Percentiles rank a stretch among this genome's conserved stretches.
Conservation (phyloP, 2,329 filamentous ascomycete species). For the Aureobasidium sp. region DNA sequence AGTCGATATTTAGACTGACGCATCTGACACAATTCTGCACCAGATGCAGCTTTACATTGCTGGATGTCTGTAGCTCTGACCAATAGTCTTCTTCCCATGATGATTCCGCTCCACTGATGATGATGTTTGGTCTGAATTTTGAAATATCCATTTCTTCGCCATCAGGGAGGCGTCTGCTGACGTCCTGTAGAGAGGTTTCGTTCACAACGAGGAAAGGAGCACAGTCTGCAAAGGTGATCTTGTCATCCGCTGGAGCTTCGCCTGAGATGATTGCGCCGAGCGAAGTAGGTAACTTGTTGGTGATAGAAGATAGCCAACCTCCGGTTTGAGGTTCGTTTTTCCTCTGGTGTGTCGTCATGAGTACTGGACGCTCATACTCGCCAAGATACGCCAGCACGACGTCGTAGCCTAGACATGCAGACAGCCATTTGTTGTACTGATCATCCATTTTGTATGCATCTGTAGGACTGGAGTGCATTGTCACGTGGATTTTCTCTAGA, state of each 20-base stretch:
- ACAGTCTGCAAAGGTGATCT: slow-evolving; percentile 64
- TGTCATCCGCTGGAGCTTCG: slow-evolving; percentile 18
- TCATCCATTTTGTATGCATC: slow-evolving; percentile 38
- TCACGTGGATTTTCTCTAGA: slow-evolving; percentile 33
- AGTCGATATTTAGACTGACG: slow-evolving; percentile 43
- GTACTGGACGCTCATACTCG: slow-evolving; percentile 34
- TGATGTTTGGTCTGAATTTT: slow-evolving; percentile 43
- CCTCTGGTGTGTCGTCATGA: slow-evolving; percentile 27
- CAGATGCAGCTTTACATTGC: slow-evolving; percentile 28
- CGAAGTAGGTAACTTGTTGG: slow-evolving; percentile 22
- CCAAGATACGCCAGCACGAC: slow-evolving; percentile 40
- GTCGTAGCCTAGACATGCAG: slow-evolving; percentile 36
- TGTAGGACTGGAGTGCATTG: slow-evolving; percentile 39
- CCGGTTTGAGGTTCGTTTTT: neutral
- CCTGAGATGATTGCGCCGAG: slow-evolving; percentile 10
- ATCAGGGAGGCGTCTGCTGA: slow-evolving; percentile 42
- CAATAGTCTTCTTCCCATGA: slow-evolving; percentile 44
- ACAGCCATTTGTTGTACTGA: slow-evolving; percentile 39
- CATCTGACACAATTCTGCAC: slow-evolving; percentile 42
- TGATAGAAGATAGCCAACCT: slow-evolving; percentile 30
- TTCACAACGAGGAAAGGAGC: slow-evolving; percentile 70
- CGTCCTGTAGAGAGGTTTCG: slow-evolving; percentile 60
- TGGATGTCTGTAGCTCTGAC: slow-evolving; percentile 31
- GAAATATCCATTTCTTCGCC: slow-evolving; percentile 37
- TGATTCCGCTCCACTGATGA: slow-evolving; percentile 34